phyloP scores from a whole-genome alignment of 352 stramenopile genomes.

The Saprolegnia parasitica region DNA sequence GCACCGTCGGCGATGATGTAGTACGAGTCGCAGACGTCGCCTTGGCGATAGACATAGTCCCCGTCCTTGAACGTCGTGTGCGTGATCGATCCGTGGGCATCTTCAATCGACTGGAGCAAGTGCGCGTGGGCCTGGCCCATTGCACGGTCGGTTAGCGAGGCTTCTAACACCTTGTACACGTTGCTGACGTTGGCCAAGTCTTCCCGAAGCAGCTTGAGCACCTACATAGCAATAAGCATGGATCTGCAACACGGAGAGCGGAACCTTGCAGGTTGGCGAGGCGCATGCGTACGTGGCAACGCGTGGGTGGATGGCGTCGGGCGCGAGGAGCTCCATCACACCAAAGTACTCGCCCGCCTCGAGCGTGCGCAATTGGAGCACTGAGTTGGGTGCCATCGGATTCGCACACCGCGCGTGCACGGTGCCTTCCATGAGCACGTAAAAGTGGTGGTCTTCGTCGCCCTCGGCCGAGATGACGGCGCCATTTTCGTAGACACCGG shows the following conservation, averaged over 20 bases:
- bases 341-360: constrained; percentile 61
- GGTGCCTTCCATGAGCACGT: constrained; percentile 67
- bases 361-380: background rate
- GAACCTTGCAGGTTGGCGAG: constrained; percentile 24
- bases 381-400: constrained; percentile 38
- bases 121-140: constrained; percentile 62
- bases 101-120: constrained; percentile 72
- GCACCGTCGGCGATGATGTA: constrained; percentile 73
- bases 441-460: constrained; percentile 68
- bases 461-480: constrained; percentile 76
- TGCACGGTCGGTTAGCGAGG: constrained; percentile 54
- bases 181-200: constrained; percentile 75
- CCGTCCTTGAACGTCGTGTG: constrained; percentile 50
- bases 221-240: too few relatives aligned
- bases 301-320: constrained; percentile 63
- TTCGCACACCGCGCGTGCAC: constrained; percentile 79
- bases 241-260: too few relatives aligned
- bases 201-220: constrained; percentile 71
- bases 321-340: constrained; percentile 68
- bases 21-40: constrained; percentile 68
- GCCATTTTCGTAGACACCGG: constrained; percentile 52
- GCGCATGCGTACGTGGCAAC: constrained; percentile 67
- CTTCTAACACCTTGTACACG: constrained; percentile 67
- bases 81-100: constrained; percentile 61
- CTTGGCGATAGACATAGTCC: constrained; percentile 76